Base-by-base conservation (phyloP, 2,329 filamentous ascomycete genomes). In the Sporothrix brasiliensis region DNA sequence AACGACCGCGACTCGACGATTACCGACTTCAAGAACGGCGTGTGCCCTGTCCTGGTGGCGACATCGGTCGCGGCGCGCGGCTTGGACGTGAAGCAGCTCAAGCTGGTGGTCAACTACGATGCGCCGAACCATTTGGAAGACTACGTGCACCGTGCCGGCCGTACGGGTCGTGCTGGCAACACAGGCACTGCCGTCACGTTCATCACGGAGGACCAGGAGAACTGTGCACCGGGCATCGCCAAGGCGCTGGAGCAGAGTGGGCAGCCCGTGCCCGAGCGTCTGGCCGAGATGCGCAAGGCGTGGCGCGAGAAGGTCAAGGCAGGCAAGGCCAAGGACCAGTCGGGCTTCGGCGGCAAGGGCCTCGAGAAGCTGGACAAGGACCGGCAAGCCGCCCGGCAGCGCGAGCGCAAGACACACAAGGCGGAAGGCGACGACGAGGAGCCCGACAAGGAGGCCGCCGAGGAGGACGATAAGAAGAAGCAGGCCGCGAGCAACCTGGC, bases 41-140 rank as follows among this genome's bases (percentile, higher is more conserved):
- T 94, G 56, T 88, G 96, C 63, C 94, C 94, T 0, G 91, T 99
- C 70, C 84, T 99, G 77, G 91, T 98, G 77, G 95, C 95, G 13
- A 99, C 95, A 0, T 97, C 94, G 13, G 93, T 99, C 71, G 95
- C 95, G 52, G 95, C 95, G 67, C 92, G 95, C 79, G 95, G 95
- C 72, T 84, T 99, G 53, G 95, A 99, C 79, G 94, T 99, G 58
- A 97, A 97, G 81, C 93, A 97, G 78, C 85, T 99, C 47, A 97
- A 96, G 79, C 86, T 98, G 44, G 95, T 99, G 69, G 90, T 99
- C 81, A 98, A 98, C 80, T 97, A 93, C 78, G 94, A 97, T 77
- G 92, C 91, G 0, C 94, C 94, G 0, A 97, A 97, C 76, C 94
- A 98, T 81, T 81, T 97, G 73, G 95, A 99, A 80, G 95, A 98